Evolutionary conservation across 2,329 filamentous ascomycete genomes (phyloP).

Genomic region (Sclerotinia borealis): DNA sequence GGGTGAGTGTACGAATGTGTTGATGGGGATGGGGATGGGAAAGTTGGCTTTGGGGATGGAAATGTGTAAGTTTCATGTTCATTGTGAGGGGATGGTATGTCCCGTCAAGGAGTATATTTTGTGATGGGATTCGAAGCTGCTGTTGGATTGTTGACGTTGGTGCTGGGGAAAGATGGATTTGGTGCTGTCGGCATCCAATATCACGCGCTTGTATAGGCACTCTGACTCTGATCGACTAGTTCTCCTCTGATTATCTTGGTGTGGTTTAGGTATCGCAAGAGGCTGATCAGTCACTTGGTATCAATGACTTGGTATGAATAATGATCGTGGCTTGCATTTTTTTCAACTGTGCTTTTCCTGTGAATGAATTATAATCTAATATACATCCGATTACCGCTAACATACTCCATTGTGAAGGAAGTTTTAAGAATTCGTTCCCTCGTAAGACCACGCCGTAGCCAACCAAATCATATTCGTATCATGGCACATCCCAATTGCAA

Average conservation of each 20-base stretch:
- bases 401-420: neutral
- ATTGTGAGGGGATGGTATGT: neutral
- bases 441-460: neutral
- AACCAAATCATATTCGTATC: slow-evolving; percentile 15
- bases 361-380: neutral
- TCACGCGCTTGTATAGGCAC: neutral
- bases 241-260: neutral
- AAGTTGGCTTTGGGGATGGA: neutral
- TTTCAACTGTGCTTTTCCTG: neutral
- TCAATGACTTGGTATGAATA: neutral
- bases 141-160: neutral
- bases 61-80: slow-evolving; percentile 2
- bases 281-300: too few species aligned
- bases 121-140: neutral
- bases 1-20: neutral
- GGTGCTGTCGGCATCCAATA: too few species aligned
- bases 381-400: slow-evolving; percentile 4
- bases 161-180: neutral
- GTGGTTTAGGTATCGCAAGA: neutral
- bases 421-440: neutral
- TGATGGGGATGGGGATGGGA: neutral
- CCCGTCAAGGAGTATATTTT: neutral
- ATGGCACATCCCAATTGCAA: slow-evolving; percentile 20
- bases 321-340: neutral
- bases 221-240: neutral